phyloP scores from a whole-genome alignment of 2,329 filamentous ascomycete genomes.

The Neonectria hederae region DNA sequence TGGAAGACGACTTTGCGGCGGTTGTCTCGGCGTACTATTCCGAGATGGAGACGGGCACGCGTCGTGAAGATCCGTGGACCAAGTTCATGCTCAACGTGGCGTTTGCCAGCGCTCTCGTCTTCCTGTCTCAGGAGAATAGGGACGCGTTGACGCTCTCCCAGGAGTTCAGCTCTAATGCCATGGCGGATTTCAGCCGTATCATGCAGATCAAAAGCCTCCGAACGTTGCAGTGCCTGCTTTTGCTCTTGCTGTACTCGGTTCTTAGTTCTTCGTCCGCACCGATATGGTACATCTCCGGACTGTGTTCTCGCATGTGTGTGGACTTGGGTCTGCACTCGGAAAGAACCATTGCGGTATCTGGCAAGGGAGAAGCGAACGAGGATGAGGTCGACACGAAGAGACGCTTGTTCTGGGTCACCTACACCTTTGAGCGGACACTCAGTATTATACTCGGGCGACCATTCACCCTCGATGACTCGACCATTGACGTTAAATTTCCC shows the following conservation, averaged over 20 bases:
- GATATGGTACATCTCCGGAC: slow-evolving; percentile 38
- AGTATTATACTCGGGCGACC: slow-evolving; percentile 38
- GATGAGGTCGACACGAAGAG: slow-evolving; percentile 27
- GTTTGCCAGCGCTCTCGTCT: slow-evolving; percentile 31
- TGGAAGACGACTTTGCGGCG: slow-evolving; percentile 27
- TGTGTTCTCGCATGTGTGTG: slow-evolving; percentile 39
- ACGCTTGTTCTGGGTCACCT: slow-evolving; percentile 41
- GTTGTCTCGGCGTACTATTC: slow-evolving; percentile 14
- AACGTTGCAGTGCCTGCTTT: slow-evolving; percentile 35
- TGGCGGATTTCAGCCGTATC: slow-evolving; percentile 29
- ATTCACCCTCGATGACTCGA: slow-evolving; percentile 35
- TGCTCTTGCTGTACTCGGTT: slow-evolving; percentile 34
- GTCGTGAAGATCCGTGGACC: slow-evolving; percentile 18
- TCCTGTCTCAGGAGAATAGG: slow-evolving; percentile 30
- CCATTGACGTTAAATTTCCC: slow-evolving; percentile 33
- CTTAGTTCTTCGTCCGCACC: slow-evolving; percentile 32
- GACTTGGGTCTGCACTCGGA: slow-evolving; percentile 37
- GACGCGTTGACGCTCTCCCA: slow-evolving; percentile 30
- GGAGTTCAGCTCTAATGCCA: slow-evolving; percentile 29
- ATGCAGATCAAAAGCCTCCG: slow-evolving; percentile 32
- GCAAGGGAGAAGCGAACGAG: slow-evolving; percentile 3
- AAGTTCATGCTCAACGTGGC: slow-evolving; percentile 37
- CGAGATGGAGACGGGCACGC: neutral
- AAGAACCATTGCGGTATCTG: slow-evolving; percentile 21
- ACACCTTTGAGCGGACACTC: slow-evolving; percentile 36